Evolutionary conservation across 306 rosid genomes (phyloP).

Genomic region (Glycine tomentella): DNA sequence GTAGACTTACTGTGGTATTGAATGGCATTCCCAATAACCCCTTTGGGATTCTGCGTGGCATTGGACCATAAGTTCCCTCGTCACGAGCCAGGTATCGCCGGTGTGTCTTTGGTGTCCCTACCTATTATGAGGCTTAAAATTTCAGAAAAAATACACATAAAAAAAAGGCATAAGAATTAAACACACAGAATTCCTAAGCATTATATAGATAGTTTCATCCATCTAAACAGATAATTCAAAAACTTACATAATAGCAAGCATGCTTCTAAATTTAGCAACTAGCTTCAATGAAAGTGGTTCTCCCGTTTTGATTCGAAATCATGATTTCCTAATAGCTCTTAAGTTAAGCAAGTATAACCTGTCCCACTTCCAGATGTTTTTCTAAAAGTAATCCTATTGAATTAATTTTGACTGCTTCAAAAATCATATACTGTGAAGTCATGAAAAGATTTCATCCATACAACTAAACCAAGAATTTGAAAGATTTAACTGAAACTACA

Average conservation of each 20-base stretch:
- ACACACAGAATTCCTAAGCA: constrained; percentile 1
- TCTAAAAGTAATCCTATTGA: background rate
- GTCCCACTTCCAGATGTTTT: too few species aligned
- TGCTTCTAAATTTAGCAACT: background rate
- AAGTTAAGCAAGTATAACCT: too few species aligned
- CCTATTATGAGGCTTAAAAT: constrained; percentile 54
- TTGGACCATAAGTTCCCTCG: constrained; percentile 92
- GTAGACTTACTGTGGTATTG: constrained; percentile 82
- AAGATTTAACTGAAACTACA: background rate
- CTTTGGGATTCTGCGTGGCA: constrained; percentile 85
- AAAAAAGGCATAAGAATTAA: background rate
- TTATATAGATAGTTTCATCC: constrained; percentile 20
- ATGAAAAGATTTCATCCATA: background rate
- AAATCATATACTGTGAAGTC: background rate
- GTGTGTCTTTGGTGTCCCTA: constrained; percentile 97
- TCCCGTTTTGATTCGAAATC: too few species aligned
- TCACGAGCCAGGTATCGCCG: constrained; percentile 87
- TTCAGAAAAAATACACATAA: constrained; percentile 39
- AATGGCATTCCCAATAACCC: constrained; percentile 98
- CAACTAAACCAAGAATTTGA: background rate
- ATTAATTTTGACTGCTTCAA: background rate
- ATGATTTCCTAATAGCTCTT: too few species aligned
- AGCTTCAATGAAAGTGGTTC: background rate
- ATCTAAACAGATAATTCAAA: constrained; percentile 18
- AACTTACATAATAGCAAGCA: background rate